Percentiles rank a stretch among this genome's conserved stretches.
Evolutionary conservation across 208 protist genomes (phyloP).

Genomic region (Wallacemonas collosoma): DNA sequence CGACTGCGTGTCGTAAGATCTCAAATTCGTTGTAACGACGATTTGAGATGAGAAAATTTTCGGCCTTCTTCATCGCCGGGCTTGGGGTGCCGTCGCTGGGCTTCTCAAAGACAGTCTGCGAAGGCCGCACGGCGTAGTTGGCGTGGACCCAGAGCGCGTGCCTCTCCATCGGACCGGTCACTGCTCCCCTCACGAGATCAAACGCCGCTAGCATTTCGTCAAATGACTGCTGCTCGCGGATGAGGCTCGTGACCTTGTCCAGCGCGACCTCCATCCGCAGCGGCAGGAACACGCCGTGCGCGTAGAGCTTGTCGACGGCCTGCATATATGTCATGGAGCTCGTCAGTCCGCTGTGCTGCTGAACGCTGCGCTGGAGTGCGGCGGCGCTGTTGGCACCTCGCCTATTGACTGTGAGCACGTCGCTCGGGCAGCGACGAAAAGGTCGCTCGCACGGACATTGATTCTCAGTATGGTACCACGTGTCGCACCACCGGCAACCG

Average conservation of each 20-base stretch:
- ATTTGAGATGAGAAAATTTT: constrained; percentile 39
- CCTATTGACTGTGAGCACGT: constrained; percentile 25
- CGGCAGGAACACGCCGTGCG: constrained; percentile 58
- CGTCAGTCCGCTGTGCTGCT: constrained; percentile 21
- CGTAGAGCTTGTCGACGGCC: constrained; percentile 66
- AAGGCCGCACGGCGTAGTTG: constrained; percentile 73
- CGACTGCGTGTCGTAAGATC: constrained; percentile 57
- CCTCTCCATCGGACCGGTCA: constrained; percentile 73
- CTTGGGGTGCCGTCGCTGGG: constrained; percentile 69
- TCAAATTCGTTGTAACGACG: constrained; percentile 79
- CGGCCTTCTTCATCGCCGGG: constrained; percentile 58
- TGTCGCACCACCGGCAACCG: constrained; percentile 76
- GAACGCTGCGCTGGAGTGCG: constrained; percentile 16
- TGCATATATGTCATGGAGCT: constrained; percentile 53
- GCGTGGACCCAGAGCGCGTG: constrained; percentile 88
- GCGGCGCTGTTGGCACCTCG: constrained; percentile 12
- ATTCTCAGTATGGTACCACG: constrained; percentile 68
- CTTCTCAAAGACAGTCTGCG: constrained; percentile 81
- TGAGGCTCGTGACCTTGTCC: constrained; percentile 64
- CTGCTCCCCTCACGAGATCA: constrained; percentile 76
- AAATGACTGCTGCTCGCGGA: constrained; percentile 63
- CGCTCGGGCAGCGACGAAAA: constrained; percentile 50
- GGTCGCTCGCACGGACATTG: constrained; percentile 77
- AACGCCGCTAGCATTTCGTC: constrained; percentile 82
- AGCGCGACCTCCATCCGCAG: constrained; percentile 50